These are phyloP conservation scores for Pythium inflatum DNA, from an alignment of 352 stramenopile genomes.

Conservation along the genomic window DNA sequence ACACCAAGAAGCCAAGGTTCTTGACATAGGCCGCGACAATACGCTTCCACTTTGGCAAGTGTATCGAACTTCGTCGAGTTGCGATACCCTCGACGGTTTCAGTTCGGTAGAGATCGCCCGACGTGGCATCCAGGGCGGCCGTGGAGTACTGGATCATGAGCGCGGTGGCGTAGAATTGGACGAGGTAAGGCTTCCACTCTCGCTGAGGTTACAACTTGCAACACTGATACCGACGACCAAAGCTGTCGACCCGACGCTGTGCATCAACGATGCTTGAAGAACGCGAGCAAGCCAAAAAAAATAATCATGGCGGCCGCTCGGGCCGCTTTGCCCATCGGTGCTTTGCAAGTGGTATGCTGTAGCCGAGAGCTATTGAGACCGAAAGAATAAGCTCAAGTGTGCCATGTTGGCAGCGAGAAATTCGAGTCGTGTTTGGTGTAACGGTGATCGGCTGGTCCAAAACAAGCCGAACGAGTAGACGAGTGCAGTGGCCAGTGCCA, in stretches of 20 bases:
- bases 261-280: neutral
- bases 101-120: constrained; percentile 9
- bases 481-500: constrained; percentile 1
- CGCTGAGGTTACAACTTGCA: neutral
- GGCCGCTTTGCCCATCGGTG: neutral
- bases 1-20: neutral
- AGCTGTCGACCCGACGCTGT: neutral
- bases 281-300: constrained; percentile 19
- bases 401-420: constrained; percentile 22
- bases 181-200: neutral
- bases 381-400: constrained; percentile 5
- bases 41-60: neutral
- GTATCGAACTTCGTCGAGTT: neutral
- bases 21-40: neutral
- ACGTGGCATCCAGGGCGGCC: neutral
- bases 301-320: neutral
- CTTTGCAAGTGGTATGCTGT: neutral
- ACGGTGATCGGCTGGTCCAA: constrained; percentile 3
- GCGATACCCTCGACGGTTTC: constrained; percentile 22
- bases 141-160: constrained; percentile 20
- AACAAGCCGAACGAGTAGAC: constrained; percentile 24
- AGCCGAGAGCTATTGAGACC: neutral
- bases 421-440: constrained; percentile 7
- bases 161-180: constrained; percentile 22
- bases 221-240: constrained; percentile 13